Base-by-base conservation (phyloP, 768 basidiomycete genomes). In the Chalciporus piperatus region DNA sequence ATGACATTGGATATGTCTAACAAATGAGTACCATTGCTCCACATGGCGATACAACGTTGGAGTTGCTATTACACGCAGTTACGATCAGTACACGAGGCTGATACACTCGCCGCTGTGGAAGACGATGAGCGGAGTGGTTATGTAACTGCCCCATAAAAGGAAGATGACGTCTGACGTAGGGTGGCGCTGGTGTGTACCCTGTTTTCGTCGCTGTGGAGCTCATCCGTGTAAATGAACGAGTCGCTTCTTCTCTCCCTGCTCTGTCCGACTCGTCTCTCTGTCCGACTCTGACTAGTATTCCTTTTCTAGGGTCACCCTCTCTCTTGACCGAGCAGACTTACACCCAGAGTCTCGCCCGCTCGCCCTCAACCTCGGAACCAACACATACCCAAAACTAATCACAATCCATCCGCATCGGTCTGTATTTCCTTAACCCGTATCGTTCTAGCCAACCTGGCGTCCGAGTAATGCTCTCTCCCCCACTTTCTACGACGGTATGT, bases 161-260 rank as follows among this genome's bases (percentile, higher is more conserved):
- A 16, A 41, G 44, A 67, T 68, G 66, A 68, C 64, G 68, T 68
- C 66, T 66, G 64, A 68, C 57, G 53, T 56, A 45, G 60, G 38
- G 65, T 67, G 68, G 66, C 68, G 67, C 64, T 45, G 50, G 67
- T 57, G 56, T 56, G 64, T 16, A 70, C 66, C 66, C 66, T 61
- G 64, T 68, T 70, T 67, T 68, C 57, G 61, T 66, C 59, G 58
- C 50, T 68, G 66, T 68, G 66, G 66, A 68, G 66, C n/a, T n/a
- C 66, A 8, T 56, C 45, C 56, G 65, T 64, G 66, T 70, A 57
- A 61, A 63, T 66, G 57, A 59, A 45, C 51, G 44, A 49, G 42
- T 47, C 51, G 51, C n/a, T n/a, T n/a, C n/a, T n/a, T n/a, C n/a
- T n/a, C n/a, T n/a, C n/a, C n/a, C n/a, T n/a, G n/a, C n/a, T n/a